phyloP scores from a whole-genome alignment of 2,329 filamentous ascomycete species.

The Teratosphaeria nubilosa region DNA sequence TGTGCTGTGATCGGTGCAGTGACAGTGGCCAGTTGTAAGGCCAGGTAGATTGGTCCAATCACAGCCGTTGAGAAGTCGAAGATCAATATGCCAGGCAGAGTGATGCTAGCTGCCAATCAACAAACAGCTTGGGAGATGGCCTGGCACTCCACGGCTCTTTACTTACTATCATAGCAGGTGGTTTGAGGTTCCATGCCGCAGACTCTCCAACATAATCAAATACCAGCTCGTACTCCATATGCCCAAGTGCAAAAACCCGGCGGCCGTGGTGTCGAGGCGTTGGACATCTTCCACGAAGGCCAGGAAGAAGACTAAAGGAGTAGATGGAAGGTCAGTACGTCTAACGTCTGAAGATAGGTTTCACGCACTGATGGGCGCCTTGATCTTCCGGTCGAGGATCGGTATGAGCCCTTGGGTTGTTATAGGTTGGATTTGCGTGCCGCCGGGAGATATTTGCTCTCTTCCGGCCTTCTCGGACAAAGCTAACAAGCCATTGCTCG shows the following conservation, averaged over 20 bases:
- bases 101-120: not conserved
- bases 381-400: not conserved
- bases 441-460: not conserved
- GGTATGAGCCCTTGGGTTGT: not conserved
- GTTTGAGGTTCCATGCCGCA: not conserved
- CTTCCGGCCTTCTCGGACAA: not conserved
- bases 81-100: not conserved
- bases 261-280: not conserved
- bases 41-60: not conserved
- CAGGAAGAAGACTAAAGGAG: not conserved
- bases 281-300: not conserved
- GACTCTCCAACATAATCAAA: constrained; percentile 1
- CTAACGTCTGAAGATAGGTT: not conserved
- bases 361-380: not conserved
- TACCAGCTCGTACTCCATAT: not conserved
- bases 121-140: not conserved
- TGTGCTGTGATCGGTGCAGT: not conserved
- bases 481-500: not conserved
- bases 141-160: not conserved
- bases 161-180: not conserved
- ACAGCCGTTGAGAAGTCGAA: not conserved
- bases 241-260: not conserved
- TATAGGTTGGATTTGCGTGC: not conserved
- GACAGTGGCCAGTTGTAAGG: not conserved
- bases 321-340: not conserved